A percentile compares a stretch with the other conserved stretches of the same genome.
These are phyloP conservation scores for Vitis rupestris DNA, from an alignment of 164 flowering plant species.

Conservation along the genomic window DNA sequence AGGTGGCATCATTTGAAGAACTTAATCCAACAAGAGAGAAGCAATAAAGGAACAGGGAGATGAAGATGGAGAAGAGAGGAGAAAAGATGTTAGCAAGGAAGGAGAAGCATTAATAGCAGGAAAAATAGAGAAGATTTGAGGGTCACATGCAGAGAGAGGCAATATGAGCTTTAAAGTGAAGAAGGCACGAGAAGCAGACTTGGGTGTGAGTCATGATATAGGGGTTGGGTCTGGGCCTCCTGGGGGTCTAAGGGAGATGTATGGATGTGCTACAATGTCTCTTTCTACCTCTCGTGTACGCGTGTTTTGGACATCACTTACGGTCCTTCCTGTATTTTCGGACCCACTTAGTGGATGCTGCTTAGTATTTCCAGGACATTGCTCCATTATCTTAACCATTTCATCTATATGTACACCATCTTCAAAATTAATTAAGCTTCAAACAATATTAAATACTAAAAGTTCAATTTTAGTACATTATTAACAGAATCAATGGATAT, in stretches of 20 bases:
- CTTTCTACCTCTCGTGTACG: neutral
- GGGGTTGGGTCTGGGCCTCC: neutral
- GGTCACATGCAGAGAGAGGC: conserved; percentile 33
- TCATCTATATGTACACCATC: neutral
- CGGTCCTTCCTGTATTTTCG: neutral
- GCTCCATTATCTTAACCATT: neutral
- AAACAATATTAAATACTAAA: no score
- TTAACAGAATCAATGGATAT: no score
- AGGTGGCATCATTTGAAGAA: conserved; percentile 54
- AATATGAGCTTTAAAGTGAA: conserved; percentile 37
- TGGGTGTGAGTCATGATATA: conserved; percentile 12
- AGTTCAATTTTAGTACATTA: no score
- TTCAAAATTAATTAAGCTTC: no score
- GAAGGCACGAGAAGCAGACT: conserved; percentile 48
- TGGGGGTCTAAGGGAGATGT: conserved; percentile 6
- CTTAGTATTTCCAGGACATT: neutral
- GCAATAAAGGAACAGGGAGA: neutral
- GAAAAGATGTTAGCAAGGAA: neutral
- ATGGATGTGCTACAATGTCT: neutral
- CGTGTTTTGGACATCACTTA: neutral
- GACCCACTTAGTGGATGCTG: no score
- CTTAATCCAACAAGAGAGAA: neutral
- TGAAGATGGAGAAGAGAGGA: neutral
- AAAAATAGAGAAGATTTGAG: neutral
- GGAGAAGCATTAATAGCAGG: conserved; percentile 2